Conservation (phyloP, 2,329 filamentous ascomycete species). For the Neopestalotiopsis sp. region DNA sequence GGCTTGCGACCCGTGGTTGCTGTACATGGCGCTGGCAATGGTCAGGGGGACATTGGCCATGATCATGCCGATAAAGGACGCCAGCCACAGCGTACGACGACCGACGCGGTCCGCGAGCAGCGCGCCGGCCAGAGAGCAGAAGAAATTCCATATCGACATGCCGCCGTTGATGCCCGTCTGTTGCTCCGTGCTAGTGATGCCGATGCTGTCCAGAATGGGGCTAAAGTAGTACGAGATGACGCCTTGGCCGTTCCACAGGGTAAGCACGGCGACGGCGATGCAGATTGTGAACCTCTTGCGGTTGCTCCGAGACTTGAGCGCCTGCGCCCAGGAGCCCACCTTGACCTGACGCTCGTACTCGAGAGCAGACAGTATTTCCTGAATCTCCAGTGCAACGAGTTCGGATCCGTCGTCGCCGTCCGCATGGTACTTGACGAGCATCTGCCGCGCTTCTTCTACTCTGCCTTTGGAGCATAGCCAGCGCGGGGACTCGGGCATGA, state of each 20-base stretch:
- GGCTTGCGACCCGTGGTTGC: constrained; percentile 29
- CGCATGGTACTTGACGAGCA: constrained; percentile 15
- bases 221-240: constrained; percentile 43
- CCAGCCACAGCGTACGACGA: constrained; percentile 23
- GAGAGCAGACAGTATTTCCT: constrained; percentile 8
- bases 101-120: constrained; percentile 21
- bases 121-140: not conserved
- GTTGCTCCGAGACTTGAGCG: constrained; percentile 33
- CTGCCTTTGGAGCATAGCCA: constrained; percentile 17
- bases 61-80: constrained; percentile 28
- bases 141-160: constrained; percentile 17
- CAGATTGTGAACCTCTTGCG: constrained; percentile 57
- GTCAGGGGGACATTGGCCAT: constrained; percentile 41
- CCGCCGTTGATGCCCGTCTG: constrained; percentile 40
- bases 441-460: constrained; percentile 13
- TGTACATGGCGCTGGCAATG: constrained; percentile 38
- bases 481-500: constrained; percentile 14
- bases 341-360: constrained; percentile 37
- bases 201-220: constrained; percentile 35
- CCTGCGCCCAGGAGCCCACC: constrained; percentile 43
- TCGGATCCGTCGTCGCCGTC: constrained; percentile 15
- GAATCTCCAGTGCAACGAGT: not conserved
- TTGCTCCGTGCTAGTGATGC: constrained; percentile 33
- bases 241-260: constrained; percentile 23
- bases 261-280: constrained; percentile 35